Evolutionary conservation across 192 early-diverging fungal genomes (phyloP), one percentile per base, ranked within the genome.

Genomic region (Coemansia nantahalensis): DNA sequence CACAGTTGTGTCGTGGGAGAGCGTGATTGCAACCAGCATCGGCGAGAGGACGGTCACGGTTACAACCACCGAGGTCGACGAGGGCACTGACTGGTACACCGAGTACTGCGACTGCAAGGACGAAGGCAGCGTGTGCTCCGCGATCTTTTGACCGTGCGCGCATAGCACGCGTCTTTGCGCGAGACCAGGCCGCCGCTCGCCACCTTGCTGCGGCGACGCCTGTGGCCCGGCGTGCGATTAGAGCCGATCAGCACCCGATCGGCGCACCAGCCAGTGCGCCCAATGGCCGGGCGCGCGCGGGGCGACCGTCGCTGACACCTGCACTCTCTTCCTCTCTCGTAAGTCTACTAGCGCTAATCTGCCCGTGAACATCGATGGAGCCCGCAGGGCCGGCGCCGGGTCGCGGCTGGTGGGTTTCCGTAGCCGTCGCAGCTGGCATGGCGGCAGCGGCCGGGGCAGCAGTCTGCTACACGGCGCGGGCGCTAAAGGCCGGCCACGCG

Each of bases 401-500:
- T 28, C 40, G 40, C 23, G 15, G 35, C 17, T 26, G 38, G 8
- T 65, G 52, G 57, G 31, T 45, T 4, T 15, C 52, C 9, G 42
- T 51, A 7, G 46, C 51, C 3, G 54, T 56, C 7, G 59, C 51
- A 0, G 33, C 56, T 3, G 56, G 56, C 31, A 34, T 46, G 26
- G 58, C 42, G 1, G 41, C 46, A 12, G 59, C 60, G 8, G 59
- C 62, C 5, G 62, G 59, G 8, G 45, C 59, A 17, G 36, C 59
- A 1, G 32, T 67, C 18, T 62, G 53, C 22, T 11, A 58, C 5
- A 32, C 59, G 8, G 35, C 56, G n/a, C 57, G 39, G 18, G 67
- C 59, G 19, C 18, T 75, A 15, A 48, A 49, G 17, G 47, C 56
- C 2, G 59, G 55, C 24, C 71, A 75, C 38, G 47, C 52, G 17